phyloP scores from a whole-genome alignment of 75 land plant species.

The Sequoiadendron giganteum region DNA sequence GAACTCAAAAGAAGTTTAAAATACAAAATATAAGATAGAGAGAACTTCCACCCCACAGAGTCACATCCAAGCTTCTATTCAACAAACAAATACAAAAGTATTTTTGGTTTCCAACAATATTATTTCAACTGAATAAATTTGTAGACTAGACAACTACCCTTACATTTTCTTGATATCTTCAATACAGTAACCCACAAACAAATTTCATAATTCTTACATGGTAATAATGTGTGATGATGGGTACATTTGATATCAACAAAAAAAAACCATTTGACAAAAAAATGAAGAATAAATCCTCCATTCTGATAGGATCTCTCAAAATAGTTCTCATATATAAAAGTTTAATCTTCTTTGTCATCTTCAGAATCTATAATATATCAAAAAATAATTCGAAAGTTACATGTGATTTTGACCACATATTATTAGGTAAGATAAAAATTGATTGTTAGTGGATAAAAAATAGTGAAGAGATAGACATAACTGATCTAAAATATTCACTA shows the following conservation, averaged over 20 bases:
- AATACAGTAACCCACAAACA: neutral
- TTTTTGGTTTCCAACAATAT: neutral
- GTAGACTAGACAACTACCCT: neutral
- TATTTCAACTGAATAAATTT: neutral
- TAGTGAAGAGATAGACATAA: slow-evolving; percentile 8
- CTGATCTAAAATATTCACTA: slow-evolving; percentile 44
- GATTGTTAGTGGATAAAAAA: neutral
- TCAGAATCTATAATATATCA: slow-evolving; percentile 21
- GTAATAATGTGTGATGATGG: neutral
- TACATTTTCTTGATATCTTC: neutral
- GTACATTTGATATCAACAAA: neutral
- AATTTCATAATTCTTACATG: neutral
- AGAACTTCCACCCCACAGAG: neutral
- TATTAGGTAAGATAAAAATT: neutral
- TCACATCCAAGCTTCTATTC: neutral
- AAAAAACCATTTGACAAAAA: neutral
- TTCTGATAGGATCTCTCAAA: slow-evolving; percentile 1
- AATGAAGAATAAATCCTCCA: neutral
- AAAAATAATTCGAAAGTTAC: neutral
- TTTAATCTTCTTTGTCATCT: slow-evolving; percentile 26
- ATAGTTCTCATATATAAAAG: neutral
- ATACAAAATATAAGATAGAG: neutral
- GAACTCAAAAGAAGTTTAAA: neutral
- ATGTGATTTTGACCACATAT: neutral
- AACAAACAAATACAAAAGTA: neutral